Percentiles rank a stretch among this genome's conserved stretches.
Conservation (phyloP, 192 early-diverging fungal species). For the Hyaloraphidium curvatum region DNA sequence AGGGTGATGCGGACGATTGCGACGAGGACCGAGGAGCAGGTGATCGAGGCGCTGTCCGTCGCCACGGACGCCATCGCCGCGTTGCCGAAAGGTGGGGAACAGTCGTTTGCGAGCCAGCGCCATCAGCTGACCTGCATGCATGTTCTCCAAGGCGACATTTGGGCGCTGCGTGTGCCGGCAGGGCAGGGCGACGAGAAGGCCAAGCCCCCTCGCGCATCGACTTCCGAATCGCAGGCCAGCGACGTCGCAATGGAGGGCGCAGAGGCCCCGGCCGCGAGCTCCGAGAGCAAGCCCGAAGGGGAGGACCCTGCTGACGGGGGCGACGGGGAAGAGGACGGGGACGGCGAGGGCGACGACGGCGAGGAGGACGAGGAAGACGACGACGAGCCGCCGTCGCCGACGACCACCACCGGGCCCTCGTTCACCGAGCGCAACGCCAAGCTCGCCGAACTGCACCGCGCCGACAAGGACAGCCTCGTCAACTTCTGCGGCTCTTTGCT, state of each 20-base stretch:
- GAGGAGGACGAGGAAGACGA: neutral
- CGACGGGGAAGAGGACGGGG: neutral
- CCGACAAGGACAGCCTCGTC: neutral
- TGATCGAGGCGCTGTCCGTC: conserved; percentile 2
- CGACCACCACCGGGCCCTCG: too few species aligned
- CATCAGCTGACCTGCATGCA: too few species aligned
- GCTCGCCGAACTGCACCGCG: neutral
- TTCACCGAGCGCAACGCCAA: conserved; percentile 4
- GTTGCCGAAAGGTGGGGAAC: conserved; percentile 1
- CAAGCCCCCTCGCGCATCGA: too few species aligned
- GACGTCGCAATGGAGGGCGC: too few species aligned
- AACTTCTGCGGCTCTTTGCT: conserved; percentile 15
- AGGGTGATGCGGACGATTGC: neutral
- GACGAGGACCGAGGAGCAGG: neutral
- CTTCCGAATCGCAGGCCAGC: too few species aligned
- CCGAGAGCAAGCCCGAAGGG: too few species aligned
- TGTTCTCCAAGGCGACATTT: too few species aligned
- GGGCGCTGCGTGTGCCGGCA: too few species aligned
- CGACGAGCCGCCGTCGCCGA: neutral
- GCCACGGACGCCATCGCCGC: neutral
- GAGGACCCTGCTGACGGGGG: too few species aligned
- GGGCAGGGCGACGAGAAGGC: too few species aligned
- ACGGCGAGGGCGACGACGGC: neutral
- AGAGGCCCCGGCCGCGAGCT: too few species aligned
- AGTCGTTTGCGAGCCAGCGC: too few species aligned